Percentiles rank a stretch among this genome's conserved stretches.
Evolutionary conservation across 192 early-diverging fungal species (phyloP).

Genomic region (Umbelopsis sp.): DNA sequence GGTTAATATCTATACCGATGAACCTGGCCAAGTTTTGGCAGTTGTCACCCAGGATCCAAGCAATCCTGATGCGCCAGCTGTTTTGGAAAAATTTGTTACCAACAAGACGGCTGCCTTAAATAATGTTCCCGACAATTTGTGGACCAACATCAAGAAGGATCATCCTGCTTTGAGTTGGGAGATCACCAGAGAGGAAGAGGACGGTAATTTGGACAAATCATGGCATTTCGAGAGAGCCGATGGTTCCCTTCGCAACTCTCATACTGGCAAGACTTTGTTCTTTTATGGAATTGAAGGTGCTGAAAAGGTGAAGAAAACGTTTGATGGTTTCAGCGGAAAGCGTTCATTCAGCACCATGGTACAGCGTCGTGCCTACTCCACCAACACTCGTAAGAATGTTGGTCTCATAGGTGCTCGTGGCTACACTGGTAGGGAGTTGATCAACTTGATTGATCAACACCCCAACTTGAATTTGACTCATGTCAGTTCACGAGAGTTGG

Average conservation of each 20-base stretch:
- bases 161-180: constrained; percentile 84
- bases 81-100: constrained; percentile 90
- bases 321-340: constrained; percentile 55
- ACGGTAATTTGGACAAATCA: constrained; percentile 63
- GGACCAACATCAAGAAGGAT: constrained; percentile 87
- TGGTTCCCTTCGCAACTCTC: constrained; percentile 70
- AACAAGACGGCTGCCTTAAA: constrained; percentile 87
- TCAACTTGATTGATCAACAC: constrained; percentile 86
- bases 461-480: constrained; percentile 84
- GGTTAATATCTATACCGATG: constrained; percentile 88
- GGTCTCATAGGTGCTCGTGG: constrained; percentile 98
- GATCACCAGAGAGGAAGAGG: constrained; percentile 63
- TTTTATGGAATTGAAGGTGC: constrained; percentile 92
- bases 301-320: constrained; percentile 71
- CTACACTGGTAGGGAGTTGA: constrained; percentile 95
- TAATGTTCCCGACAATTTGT: constrained; percentile 96
- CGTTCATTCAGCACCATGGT: constrained; percentile 32
- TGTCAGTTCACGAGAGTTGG: constrained; percentile 93
- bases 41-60: constrained; percentile 65
- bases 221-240: constrained; percentile 98
- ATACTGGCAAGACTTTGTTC: constrained; percentile 80
- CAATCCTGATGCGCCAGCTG: constrained; percentile 52
- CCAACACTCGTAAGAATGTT: constrained; percentile 55
- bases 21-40: constrained; percentile 90
- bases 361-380: constrained; percentile 66